Percentiles rank a stretch among this genome's conserved stretches.
Conservation (phyloP, 2,329 filamentous ascomycete genomes). For the Dissoconium aciculare region DNA sequence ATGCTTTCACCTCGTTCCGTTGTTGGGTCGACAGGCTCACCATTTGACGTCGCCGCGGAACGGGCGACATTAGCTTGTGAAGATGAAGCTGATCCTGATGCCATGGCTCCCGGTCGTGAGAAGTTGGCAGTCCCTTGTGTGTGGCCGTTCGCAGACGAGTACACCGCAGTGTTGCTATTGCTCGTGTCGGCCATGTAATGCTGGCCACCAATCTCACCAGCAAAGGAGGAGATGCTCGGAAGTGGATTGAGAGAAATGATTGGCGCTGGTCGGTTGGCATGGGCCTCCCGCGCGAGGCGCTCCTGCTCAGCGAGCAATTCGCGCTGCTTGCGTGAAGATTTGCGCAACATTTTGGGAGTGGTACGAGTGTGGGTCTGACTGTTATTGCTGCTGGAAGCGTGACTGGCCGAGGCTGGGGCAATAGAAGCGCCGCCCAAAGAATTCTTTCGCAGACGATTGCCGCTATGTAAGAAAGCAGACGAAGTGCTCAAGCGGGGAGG, state of each 20-base stretch:
- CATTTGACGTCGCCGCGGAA: slow-evolving; percentile 26
- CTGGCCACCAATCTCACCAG: slow-evolving; percentile 30
- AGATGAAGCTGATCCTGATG: slow-evolving; percentile 14
- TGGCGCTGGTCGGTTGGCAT: slow-evolving; percentile 22
- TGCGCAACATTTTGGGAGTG: background rate
- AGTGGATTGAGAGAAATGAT: slow-evolving; percentile 18
- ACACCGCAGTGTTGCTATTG: background rate
- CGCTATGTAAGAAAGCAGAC: background rate
- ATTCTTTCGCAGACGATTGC: slow-evolving; percentile 1
- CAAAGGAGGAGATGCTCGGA: background rate
- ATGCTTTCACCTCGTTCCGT: slow-evolving; percentile 65
- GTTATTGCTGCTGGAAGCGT: background rate
- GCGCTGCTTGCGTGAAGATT: background rate
- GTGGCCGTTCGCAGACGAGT: background rate
- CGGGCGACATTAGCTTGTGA: slow-evolving; percentile 11
- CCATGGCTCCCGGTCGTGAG: slow-evolving; percentile 18
- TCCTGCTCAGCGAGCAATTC: slow-evolving; percentile 1
- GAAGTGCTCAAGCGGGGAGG: background rate
- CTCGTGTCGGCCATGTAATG: no score
- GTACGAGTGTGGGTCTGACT: background rate
- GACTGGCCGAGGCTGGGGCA: background rate
- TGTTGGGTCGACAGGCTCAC: slow-evolving; percentile 56
- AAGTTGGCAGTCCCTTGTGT: slow-evolving; percentile 17
- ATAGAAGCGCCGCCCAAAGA: background rate
- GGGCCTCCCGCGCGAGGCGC: slow-evolving; percentile 7